Evolutionary conservation across 768 basidiomycete genomes (phyloP).

Genomic region (Serendipita vermifera): DNA sequence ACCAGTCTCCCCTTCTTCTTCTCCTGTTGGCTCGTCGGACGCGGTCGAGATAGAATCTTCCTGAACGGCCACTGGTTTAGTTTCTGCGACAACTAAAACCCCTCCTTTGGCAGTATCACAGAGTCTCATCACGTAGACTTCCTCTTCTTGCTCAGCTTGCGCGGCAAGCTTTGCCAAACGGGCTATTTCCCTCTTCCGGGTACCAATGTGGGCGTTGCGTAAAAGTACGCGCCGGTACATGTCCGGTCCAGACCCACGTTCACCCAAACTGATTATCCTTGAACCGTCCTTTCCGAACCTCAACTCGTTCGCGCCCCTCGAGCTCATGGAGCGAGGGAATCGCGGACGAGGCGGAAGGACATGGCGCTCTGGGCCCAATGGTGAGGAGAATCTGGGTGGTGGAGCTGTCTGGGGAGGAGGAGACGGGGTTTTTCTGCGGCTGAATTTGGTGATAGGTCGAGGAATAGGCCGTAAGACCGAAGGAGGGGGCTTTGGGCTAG

Average conservation of each 20-base stretch:
- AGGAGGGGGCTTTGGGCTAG: background rate
- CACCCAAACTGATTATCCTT: constrained; percentile 2
- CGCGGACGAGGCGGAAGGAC: constrained; percentile 1
- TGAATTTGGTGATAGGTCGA: background rate
- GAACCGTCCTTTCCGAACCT: constrained; percentile 1
- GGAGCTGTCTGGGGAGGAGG: background rate
- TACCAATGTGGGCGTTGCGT: background rate
- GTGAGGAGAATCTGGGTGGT: constrained; percentile 1
- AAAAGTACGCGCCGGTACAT: constrained; percentile 1
- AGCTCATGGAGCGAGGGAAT: constrained; percentile 5
- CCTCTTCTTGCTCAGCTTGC: background rate
- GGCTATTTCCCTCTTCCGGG: background rate
- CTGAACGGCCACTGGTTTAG: background rate
- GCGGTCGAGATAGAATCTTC: too few relatives aligned
- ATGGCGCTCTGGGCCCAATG: constrained; percentile 6
- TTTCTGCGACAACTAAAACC: background rate
- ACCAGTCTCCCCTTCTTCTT: background rate
- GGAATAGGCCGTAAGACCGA: background rate
- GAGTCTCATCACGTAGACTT: background rate
- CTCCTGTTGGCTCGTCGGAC: background rate
- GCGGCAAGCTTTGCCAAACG: background rate
- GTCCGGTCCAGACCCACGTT: background rate
- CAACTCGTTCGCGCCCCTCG: background rate
- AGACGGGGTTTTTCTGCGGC: background rate
- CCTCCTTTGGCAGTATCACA: background rate